Evolutionary conservation across 805 yeast species (phyloP), one percentile per base, ranked within the genome.

Genomic region (Teunomyces kruisii): DNA sequence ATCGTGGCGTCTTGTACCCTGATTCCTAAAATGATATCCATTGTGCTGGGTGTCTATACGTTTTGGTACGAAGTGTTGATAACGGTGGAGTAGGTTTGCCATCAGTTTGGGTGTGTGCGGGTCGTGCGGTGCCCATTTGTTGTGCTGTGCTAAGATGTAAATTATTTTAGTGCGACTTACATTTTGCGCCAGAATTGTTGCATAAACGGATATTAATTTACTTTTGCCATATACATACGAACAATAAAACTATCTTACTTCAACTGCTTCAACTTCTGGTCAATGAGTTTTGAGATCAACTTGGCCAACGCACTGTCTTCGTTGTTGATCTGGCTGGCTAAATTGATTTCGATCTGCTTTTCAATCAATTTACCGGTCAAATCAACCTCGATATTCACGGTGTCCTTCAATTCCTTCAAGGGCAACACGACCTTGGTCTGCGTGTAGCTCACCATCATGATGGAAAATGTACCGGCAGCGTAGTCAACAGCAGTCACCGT

Each of bases 21-120:
- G 56, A 92, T 84, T 46, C 98, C 98, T 56, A 92, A 74, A 45
- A 92, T 73, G 58, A 92, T 83, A 74, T 92, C 99, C 98, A 94
- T 94, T 30, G 26, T 39, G 42, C 31, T 39, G 15, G 32, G 15
- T 28, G 32, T 28, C 15, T 29, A 19, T n/a, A 26, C 12, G 32
- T 39, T 39, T n/a, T n/a, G n/a, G 33, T 26, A 12, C 15, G 10
- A 39, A 39, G 22, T 16, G 26, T 17, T 16, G 13, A 22, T 22
- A 13, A 19, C n/a, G 19, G 28, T 26, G 12, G 15, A 22, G 32
- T 13, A 10, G n/a, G 30, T 39, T 39, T 39, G 42, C 42, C 42
- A 39, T 39, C 42, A 32, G 7, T 35, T 35, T 19, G 19, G 38
- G n/a, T n/a, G n/a, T 19, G 27, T 7, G 28, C 24, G 36, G 13